Base-by-base conservation (phyloP, 306 rosid species). In the Urtica urens region DNA sequence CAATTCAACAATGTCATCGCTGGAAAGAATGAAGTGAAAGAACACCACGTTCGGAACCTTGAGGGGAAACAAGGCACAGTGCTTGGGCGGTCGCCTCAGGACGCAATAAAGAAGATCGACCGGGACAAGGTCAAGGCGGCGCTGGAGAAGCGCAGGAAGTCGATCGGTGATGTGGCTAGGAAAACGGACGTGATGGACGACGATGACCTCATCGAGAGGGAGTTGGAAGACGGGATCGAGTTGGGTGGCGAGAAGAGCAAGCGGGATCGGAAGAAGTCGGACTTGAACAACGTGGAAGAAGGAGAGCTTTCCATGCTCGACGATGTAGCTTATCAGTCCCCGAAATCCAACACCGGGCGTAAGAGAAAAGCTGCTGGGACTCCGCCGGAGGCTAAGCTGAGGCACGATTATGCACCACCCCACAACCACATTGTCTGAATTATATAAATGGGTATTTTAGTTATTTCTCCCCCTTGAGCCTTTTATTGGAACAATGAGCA, bases 141-240 rank as follows among this genome's bases (percentile, higher is more conserved):
- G 10, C 58, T 92, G 49, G 99, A 92, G 76, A 92, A 85, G 69
- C 73, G 99, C 44, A 82, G 87, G 87, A 92, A 79, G 68, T 65
- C 79, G 37, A 47, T 73, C 51, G 83, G 81, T 38, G 73, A 78
- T 51, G 54, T 82, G 41, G 71, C 87, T 31, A 70, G 78, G 58
- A 92, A 75, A 59, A 52, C 76, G 38, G 99, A 92, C 58, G 33
- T 67, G 49, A 71, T 92, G 87, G 86, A 92, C 60, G 96, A 92
- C 46, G 99, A 92, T 63, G 99, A 92, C 69, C 80, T 92, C 51
- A 85, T 92, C 54, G 99, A 90, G 66, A 81, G 79, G 76, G 96
- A 85, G 67, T 73, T 92, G 33, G 99, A 92, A 73, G 94, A 87
- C 72, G 97, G 97, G 39, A 77, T 92, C 20, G 99, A 92, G 59